Base-by-base conservation (phyloP, 2,329 filamentous ascomycete species). In the Nigrograna mackinnonii region DNA sequence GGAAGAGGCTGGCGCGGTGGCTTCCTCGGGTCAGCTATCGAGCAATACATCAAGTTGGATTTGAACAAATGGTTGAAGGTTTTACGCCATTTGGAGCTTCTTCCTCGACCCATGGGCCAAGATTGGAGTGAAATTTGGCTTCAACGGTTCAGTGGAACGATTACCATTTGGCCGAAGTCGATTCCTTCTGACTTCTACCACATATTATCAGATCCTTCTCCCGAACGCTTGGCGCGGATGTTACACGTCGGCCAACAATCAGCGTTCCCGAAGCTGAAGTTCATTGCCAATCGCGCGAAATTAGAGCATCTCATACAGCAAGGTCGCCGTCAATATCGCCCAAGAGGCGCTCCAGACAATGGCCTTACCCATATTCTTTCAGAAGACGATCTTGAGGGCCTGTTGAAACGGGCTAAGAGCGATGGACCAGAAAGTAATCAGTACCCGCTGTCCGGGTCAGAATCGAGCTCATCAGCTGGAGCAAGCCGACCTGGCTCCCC, bases 91-190 rank as follows among this genome's bases (percentile, higher is more conserved):
- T 80, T 97, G 0, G 94, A 99, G 68, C 78, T 99, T 4, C 80
- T 99, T 0, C 94, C 94, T 0, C 84, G 94, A 0, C 91, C 90
- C 0, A 70, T 97, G 17, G 92, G 91, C 3, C 92, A 97, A 68
- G 94, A 99, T 66, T 99, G 94, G 94, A 91, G 86, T 44, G 88
- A 96, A 69, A 84, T 99, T 17, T 99, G 92, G 89, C 79, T 99
- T 35, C 94, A 99, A 67, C 84, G 91, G 44, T 99, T 99, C 68
- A 87, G 86, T 50, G 94, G 94, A 20, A 97, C 90, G 7, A 87
- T 97, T 50, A 99, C 94, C 11, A 91, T 99, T 60, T 97, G 92
- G 91, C 94, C 94, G 6, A 90, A 91, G 66, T 86, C 84, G 11
- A 74, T 84, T 3, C 72, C 83, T 2, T 86, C 83, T 1, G 94